These are phyloP conservation scores for Tausonia pullulans DNA, from an alignment of 1,284 basidiomycete genomes.

Conservation along the genomic window DNA sequence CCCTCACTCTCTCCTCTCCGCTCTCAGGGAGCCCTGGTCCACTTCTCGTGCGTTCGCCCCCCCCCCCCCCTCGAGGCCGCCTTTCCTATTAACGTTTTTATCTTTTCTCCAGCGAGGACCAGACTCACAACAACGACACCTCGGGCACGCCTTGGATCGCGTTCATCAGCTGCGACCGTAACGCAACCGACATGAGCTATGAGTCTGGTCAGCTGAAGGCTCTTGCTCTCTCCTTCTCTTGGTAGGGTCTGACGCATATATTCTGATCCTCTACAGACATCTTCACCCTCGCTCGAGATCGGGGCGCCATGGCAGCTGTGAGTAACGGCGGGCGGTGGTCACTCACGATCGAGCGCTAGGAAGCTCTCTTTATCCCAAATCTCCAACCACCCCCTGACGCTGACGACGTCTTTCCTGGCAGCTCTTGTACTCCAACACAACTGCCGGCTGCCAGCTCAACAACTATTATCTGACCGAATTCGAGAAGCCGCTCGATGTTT, in stretches of 20 bases:
- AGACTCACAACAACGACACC: conserved; percentile 39
- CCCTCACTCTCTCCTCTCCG: not conserved
- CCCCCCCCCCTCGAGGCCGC: not conserved
- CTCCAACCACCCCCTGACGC: no score
- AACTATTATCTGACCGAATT: conserved; percentile 54
- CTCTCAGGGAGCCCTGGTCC: conserved; percentile 57
- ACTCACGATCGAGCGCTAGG: not conserved
- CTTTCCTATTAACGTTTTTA: not conserved
- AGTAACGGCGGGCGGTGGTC: conserved; percentile 24
- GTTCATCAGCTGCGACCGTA: conserved; percentile 65
- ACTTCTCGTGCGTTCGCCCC: conserved; percentile 51
- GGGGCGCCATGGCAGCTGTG: conserved; percentile 66
- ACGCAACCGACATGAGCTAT: conserved; percentile 48
- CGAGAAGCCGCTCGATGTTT: conserved; percentile 67
- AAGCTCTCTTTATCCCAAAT: conserved; percentile 2
- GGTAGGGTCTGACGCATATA: conserved; percentile 27
- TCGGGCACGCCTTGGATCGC: conserved; percentile 72
- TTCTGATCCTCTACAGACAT: conserved; percentile 44
- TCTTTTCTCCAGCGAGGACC: not conserved
- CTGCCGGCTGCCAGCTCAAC: conserved; percentile 62
- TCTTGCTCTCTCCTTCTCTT: conserved; percentile 24
- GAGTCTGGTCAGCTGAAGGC: conserved; percentile 26
- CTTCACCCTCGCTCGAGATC: conserved; percentile 62
- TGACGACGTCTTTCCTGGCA: conserved; percentile 26
- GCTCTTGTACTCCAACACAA: conserved; percentile 64